Evolutionary conservation across 768 basidiomycete genomes (phyloP).

Genomic region (Agrocybe pediades): DNA sequence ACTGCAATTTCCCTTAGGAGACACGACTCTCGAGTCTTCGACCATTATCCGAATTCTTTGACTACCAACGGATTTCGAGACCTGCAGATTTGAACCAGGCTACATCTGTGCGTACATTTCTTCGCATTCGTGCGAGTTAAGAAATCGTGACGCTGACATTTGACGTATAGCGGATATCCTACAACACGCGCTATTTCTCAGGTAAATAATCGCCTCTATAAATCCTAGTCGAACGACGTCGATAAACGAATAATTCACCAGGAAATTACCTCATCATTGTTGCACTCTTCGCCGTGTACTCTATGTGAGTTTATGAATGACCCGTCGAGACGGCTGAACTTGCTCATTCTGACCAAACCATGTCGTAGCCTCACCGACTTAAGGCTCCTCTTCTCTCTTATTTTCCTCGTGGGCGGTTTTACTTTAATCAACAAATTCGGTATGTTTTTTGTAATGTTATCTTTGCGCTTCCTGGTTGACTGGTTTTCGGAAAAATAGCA

Average conservation of each 20-base stretch:
- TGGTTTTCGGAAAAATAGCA: conserved; percentile 41
- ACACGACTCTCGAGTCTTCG: conserved; percentile 77
- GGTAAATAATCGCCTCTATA: conserved; percentile 35
- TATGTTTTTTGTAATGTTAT: conserved; percentile 28
- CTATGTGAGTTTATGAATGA: conserved; percentile 52
- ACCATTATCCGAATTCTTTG: conserved; percentile 78
- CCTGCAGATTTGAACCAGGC: conserved; percentile 82
- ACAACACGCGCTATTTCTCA: conserved; percentile 91
- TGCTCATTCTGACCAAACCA: too few relatives aligned
- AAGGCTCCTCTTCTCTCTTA: conserved; percentile 79
- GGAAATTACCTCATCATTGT: conserved; percentile 90
- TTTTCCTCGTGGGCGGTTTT: conserved; percentile 92
- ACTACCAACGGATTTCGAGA: conserved; percentile 79
- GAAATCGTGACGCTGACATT: conserved; percentile 8
- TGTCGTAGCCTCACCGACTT: conserved; percentile 71
- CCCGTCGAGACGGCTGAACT: neutral
- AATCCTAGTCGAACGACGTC: neutral
- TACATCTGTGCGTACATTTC: conserved; percentile 58
- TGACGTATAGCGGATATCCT: conserved; percentile 75
- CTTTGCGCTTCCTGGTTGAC: neutral
- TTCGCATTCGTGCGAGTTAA: neutral
- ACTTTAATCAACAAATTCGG: conserved; percentile 87
- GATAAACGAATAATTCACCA: conserved; percentile 23
- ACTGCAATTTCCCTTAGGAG: conserved; percentile 52
- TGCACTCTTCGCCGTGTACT: conserved; percentile 79